Evolutionary conservation across 192 early-diverging fungal genomes (phyloP).

Genomic region (Radiomyces spectabilis): DNA sequence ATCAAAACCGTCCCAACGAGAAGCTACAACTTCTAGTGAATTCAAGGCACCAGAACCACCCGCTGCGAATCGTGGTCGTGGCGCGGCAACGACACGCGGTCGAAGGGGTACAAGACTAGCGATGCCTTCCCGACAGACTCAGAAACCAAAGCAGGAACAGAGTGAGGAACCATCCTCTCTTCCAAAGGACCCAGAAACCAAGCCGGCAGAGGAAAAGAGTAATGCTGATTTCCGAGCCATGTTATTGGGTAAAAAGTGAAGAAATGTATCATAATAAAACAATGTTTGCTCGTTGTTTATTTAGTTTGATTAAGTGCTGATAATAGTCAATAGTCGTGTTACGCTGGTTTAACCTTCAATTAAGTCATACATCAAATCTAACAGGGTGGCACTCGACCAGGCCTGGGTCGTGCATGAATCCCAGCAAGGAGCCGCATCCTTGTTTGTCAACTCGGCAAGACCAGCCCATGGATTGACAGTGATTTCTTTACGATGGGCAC

Average conservation of each 20-base stretch:
- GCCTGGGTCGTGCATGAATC: conserved; percentile 92
- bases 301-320: too few species aligned
- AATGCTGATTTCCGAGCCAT: conserved; percentile 27
- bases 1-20: too few species aligned
- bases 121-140: not conserved
- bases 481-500: conserved; percentile 73
- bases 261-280: not conserved
- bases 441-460: conserved; percentile 95
- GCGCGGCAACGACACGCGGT: too few species aligned
- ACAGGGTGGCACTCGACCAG: conserved; percentile 74
- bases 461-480: conserved; percentile 75
- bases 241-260: conserved; percentile 22
- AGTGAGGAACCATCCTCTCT: not conserved
- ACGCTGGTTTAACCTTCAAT: conserved; percentile 8
- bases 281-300: too few species aligned
- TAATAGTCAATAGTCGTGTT: too few species aligned
- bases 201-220: not conserved
- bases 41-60: too few species aligned
- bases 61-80: too few species aligned
- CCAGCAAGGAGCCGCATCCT: conserved; percentile 68
- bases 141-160: not conserved
- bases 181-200: not conserved
- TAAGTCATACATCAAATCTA: conserved; percentile 56
- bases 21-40: too few species aligned
- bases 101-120: too few species aligned